Base-by-base conservation (phyloP, 139 green algal species). In the Cymbomonas tetramitiformis region DNA sequence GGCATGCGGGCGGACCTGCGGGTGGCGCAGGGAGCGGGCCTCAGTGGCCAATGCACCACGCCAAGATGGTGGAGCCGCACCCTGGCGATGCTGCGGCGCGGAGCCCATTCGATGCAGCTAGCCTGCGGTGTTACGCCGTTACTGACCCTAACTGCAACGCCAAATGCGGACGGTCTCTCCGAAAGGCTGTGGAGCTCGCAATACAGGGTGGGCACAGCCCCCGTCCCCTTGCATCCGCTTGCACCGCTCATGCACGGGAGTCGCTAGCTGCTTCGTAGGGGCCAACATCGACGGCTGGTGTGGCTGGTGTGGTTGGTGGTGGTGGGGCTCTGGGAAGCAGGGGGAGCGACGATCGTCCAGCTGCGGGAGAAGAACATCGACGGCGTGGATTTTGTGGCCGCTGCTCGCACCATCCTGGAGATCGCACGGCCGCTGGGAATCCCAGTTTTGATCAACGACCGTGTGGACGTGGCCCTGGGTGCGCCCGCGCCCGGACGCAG, bases 361-460 rank as follows among this genome's bases (percentile, higher is more conserved):
- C 40, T 93, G 29, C 61, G 86, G 10, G 79, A 93, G 55, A 95
- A 95, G 69, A 48, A 80, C n/a, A 72, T 79, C 15, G 78, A 73
- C 5, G n/a, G n/a, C n/a, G 76, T 70, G 1, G 58, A 66, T n/a
- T 92, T 89, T 49, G 4, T 80, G 18, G 4, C 32, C 18, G 51
- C 70, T 34, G 83, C 76, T 26, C 56, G 61, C 18, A 29, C 46
- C 28, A 55, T 55, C 28, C 34, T 40, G 19, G 18, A 12, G 3
- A 29, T 36, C n/a, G 34, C 28, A 26, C 31, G 44, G 19, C 21
- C 9, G 9, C 4, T 5, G 4, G 18, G 25, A 5, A 76, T 93
- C 15, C 72, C 74, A 0, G 57, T 93, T n/a, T 70, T 96, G 29
- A 79, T 96, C 57, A 96, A 96, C 67, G 87, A 96, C 68, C 67